phyloP scores from a whole-genome alignment of 2,329 filamentous ascomycete genomes.

The Simplicillium aogashimaense region DNA sequence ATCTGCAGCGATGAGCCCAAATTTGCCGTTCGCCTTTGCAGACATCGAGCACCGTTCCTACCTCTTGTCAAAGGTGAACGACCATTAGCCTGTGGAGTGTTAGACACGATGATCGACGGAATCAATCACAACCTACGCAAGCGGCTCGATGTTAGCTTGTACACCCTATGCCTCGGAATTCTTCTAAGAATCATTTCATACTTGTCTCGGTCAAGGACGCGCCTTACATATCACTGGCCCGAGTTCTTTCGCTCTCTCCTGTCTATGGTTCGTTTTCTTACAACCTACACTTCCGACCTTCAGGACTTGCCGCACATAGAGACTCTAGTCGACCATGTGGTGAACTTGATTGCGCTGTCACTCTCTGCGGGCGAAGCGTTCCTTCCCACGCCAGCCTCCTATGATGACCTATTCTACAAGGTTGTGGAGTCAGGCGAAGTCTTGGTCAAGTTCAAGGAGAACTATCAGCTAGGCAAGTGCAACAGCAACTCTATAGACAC shows the following conservation, averaged over 20 bases:
- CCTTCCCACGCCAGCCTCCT: conserved; percentile 74
- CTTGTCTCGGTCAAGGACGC: conserved; percentile 70
- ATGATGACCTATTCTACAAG: conserved; percentile 98
- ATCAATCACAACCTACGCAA: conserved; percentile 90
- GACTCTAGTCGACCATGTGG: conserved; percentile 64
- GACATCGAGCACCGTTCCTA: conserved; percentile 79
- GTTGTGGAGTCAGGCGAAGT: conserved; percentile 84
- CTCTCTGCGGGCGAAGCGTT: conserved; percentile 85
- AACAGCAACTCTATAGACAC: conserved; percentile 69
- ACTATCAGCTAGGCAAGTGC: conserved; percentile 52
- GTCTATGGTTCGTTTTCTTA: conserved; percentile 81
- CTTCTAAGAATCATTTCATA: conserved; percentile 76
- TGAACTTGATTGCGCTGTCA: conserved; percentile 75
- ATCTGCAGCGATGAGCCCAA: conserved; percentile 75
- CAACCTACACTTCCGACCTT: conserved; percentile 74
- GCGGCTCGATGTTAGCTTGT: conserved; percentile 75
- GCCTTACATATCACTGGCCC: conserved; percentile 85
- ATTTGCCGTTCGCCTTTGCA: conserved; percentile 68
- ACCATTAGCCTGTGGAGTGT: conserved; percentile 61
- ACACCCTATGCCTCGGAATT: conserved; percentile 72
- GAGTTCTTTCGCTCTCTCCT: conserved; percentile 88
- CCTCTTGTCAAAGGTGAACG: conserved; percentile 65
- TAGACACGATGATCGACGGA: conserved; percentile 83
- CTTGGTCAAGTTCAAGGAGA: conserved; percentile 70
- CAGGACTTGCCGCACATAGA: conserved; percentile 59